Evolutionary conservation across 2,329 filamentous ascomycete species (phyloP).

Genomic region (Trichoderma polysporum): DNA sequence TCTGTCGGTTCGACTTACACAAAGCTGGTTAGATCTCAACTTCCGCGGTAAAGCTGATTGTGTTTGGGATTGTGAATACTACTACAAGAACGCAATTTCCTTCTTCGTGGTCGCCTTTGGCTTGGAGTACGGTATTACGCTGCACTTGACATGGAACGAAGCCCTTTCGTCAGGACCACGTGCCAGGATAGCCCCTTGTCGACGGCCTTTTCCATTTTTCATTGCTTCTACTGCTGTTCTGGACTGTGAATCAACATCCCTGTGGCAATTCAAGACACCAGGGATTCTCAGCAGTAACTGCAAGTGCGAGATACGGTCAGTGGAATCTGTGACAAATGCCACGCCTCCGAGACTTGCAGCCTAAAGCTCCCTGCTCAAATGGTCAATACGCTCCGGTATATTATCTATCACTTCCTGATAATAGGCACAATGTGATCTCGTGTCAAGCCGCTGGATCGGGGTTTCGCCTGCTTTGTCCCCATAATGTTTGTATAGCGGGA

Average conservation of each 20-base stretch:
- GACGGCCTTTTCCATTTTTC: background rate
- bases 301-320: background rate
- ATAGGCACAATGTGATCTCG: background rate
- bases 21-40: background rate
- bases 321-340: background rate
- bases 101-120: background rate
- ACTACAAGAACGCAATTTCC: background rate
- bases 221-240: background rate
- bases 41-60: background rate
- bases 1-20: background rate
- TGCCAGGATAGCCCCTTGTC: slow-evolving; percentile 9
- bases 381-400: background rate
- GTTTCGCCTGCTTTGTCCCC: background rate
- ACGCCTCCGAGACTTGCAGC: background rate
- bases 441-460: background rate
- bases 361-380: background rate
- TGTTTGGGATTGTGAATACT: background rate
- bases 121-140: background rate
- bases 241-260: background rate
- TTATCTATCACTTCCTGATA: background rate
- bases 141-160: background rate
- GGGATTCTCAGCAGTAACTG: background rate
- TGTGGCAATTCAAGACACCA: background rate
- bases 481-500: background rate
- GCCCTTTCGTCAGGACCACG: background rate